These are phyloP conservation scores for Phytophthora ramorum DNA, from an alignment of 352 stramenopile species.

Conservation along the genomic window DNA sequence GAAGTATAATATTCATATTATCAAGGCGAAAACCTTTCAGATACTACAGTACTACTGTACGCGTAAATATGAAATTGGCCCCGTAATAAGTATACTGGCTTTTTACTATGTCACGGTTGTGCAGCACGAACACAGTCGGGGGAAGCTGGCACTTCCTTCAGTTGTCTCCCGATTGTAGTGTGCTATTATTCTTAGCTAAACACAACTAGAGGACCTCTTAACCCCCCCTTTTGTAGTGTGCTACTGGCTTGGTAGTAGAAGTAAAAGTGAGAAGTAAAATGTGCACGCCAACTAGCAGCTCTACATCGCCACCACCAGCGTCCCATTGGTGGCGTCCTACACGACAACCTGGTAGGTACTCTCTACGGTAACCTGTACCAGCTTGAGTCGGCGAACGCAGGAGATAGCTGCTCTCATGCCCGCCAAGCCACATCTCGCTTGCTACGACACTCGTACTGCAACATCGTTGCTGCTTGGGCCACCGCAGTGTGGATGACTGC, in stretches of 20 bases:
- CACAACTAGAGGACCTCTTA: too few relatives aligned
- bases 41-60: too few relatives aligned
- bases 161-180: constrained; percentile 8
- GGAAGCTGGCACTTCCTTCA: constrained; percentile 11
- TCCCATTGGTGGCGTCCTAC: constrained; percentile 1
- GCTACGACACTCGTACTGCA: background rate
- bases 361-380: background rate
- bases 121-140: constrained; percentile 2
- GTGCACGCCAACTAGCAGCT: background rate
- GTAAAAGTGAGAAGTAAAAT: background rate
- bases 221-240: too few relatives aligned
- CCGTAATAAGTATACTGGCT: too few relatives aligned
- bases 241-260: constrained; percentile 6
- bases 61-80: too few relatives aligned
- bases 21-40: too few relatives aligned
- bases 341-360: background rate
- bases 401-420: background rate
- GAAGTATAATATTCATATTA: too few relatives aligned
- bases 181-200: too few relatives aligned
- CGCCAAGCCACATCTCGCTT: constrained; percentile 4
- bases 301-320: background rate
- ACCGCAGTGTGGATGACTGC: constrained; percentile 4
- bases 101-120: constrained; percentile 2
- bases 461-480: background rate
- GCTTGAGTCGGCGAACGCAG: background rate